Evolutionary conservation across 225 moss, liverwort and hornwort genomes (phyloP), one percentile per base, ranked within the genome.

Genomic region (Sphagnum tenellum): DNA sequence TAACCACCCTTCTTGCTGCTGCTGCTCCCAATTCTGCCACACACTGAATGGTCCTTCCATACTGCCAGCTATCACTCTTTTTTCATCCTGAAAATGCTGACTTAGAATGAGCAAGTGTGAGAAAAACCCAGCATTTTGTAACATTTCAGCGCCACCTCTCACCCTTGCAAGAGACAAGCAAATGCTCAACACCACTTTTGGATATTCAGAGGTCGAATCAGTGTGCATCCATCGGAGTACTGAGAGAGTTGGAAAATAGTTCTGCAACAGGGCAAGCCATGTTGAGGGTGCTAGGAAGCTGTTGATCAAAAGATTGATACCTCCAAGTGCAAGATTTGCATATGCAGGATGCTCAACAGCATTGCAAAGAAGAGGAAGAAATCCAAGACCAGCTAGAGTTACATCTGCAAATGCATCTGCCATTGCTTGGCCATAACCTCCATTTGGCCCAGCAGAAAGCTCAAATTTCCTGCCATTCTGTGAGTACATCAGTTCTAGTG

Each of bases 1-100:
- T 47, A 90, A 57, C 55, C 71, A 81, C 45, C 87, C 89, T 70
- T 87, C 91, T 62, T 82, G 71, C 50, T 82, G 80, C 50, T 82
- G 80, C 66, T 82, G 88, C 53, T 80, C 88, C 73, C 73, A 77
- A 51, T 89, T 90, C 49, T 75, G 83, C 81, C 81, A 87, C 8
- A 98, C 92, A 67, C 83, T 88, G 52, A 93, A 93, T 48, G 96
- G 96, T 45, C 96, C 96, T 67, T 93, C 87, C 69, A 77, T 75
- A 65, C 82, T 81, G 64, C 71, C 75, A 51, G 77, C 76, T 69
- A 76, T 69, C 59, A 71, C 62, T 71, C 73, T 78, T 13, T 74
- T 78, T 68, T 74, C 62, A 66, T 76, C 71, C 84, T 81, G 86
- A 49, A 89, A 72, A 57, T 87, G 79, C 73, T 85, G 72, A 72